Evolutionary conservation across 192 early-diverging fungal genomes (phyloP).

Genomic region (Dissophora ornata): DNA sequence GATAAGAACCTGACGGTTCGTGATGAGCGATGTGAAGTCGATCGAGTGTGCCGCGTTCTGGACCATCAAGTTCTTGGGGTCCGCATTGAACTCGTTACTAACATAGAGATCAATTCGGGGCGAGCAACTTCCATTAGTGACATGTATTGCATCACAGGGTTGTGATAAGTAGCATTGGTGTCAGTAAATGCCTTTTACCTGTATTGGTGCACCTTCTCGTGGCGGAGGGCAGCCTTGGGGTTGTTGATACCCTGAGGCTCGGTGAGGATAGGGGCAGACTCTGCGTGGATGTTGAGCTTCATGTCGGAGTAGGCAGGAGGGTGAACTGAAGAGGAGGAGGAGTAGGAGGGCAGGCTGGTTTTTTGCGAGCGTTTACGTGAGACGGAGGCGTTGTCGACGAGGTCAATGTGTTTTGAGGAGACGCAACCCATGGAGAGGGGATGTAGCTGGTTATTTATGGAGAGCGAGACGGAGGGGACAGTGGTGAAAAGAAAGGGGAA

Average conservation of each 20-base stretch:
- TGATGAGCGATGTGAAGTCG: slow-evolving; percentile 66
- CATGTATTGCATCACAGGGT: too few relatives aligned
- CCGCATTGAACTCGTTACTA: slow-evolving; percentile 62
- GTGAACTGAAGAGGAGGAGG: slow-evolving; percentile 3
- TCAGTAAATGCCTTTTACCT: slow-evolving; percentile 20
- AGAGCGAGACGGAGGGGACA: background rate
- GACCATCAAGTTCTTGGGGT: slow-evolving; percentile 76
- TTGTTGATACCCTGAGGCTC: slow-evolving; percentile 41
- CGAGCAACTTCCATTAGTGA: too few relatives aligned
- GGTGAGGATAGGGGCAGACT: slow-evolving; percentile 23
- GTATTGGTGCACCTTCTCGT: slow-evolving; percentile 19
- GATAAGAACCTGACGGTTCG: slow-evolving; percentile 67
- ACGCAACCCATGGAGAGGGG: slow-evolving; percentile 38
- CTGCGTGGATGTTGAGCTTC: slow-evolving; percentile 29
- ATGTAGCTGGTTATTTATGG: background rate
- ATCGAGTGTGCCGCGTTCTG: slow-evolving; percentile 72
- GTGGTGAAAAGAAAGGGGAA: background rate
- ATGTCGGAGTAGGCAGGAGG: slow-evolving; percentile 47
- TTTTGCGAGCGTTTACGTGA: slow-evolving; percentile 16
- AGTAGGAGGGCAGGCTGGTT: slow-evolving; percentile 16
- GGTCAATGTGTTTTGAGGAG: slow-evolving; percentile 41
- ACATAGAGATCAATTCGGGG: too few relatives aligned
- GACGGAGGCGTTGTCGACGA: slow-evolving; percentile 23
- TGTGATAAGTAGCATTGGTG: too few relatives aligned
- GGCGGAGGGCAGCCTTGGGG: slow-evolving; percentile 28